These are phyloP conservation scores for Colletotrichum viniferum DNA, from an alignment of 2,329 filamentous ascomycete genomes.

Conservation along the genomic window DNA sequence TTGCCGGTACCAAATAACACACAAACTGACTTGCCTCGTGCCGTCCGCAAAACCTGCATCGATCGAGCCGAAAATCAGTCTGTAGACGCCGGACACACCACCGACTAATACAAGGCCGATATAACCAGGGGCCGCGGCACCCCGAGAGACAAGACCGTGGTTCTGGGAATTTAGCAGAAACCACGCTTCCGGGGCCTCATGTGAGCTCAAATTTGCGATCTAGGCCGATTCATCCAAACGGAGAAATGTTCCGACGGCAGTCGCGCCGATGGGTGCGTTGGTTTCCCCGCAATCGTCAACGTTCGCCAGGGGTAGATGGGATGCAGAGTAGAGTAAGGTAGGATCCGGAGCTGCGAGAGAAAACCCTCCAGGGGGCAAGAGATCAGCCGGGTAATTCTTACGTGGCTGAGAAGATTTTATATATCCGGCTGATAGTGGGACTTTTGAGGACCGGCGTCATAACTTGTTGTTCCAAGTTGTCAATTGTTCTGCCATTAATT, in stretches of 20 bases:
- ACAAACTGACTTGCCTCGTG: background rate
- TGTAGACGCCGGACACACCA: background rate
- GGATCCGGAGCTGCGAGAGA: background rate
- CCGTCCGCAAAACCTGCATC: background rate
- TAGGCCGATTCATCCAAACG: background rate
- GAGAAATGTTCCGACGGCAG: background rate
- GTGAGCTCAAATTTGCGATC: background rate
- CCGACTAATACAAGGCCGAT: background rate
- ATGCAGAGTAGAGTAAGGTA: background rate
- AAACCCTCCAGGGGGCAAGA: background rate
- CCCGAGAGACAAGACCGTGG: background rate
- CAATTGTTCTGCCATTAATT: fast-evolving
- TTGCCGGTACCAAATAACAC: background rate
- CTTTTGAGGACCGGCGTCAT: background rate
- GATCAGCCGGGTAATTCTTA: background rate
- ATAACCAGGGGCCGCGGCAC: background rate
- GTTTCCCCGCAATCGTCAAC: background rate
- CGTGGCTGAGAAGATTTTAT: background rate
- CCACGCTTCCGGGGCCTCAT: background rate
- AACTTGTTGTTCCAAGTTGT: background rate
- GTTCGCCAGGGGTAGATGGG: background rate
- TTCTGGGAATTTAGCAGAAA: background rate
- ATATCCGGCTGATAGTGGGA: background rate
- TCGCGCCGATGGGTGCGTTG: background rate
- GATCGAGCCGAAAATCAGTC: background rate